Evolutionary conservation across 257 asterid genomes (phyloP), one percentile per base, ranked within the genome.

Genomic region (Fraxinus anomala): DNA sequence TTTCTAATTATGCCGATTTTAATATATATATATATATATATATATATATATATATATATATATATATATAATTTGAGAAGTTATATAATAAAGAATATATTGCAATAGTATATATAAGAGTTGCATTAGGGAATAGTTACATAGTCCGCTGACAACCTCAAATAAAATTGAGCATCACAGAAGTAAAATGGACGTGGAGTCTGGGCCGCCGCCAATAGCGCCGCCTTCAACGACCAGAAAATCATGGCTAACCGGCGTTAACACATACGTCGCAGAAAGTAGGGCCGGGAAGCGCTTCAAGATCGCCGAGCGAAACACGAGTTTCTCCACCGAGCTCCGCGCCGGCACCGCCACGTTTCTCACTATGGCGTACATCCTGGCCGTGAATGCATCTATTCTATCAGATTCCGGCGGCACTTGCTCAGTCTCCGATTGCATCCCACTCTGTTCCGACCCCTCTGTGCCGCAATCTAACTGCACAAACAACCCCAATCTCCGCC

Each of bases 301-400:
- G 56, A 78, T 95, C 83, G 69, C 81, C 17, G 90, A 95, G 23
- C 87, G 99, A 39, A 88, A 88, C 84, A 86, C 97, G 71, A 86
- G 90, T 14, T 93, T 95, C 89, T 91, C 98, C 76, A 95, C 99
- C 73, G 99, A 95, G 88, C 91, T 95, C 84, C 98, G 97, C 54
- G 99, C 99, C 69, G 99, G 99, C 76, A 95, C 98, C 79, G 85
- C 99, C 78, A 95, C 99, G 1, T 95, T 95, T 81, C 96, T 95
- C 70, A 95, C 99, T 73, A 92, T 95, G 98, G 99, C 99, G 30
- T 95, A 95, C 88, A 95, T 95, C 85, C 89, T 95, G 44, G 98
- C 99, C 77, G 99, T 95, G 33, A 95, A 95, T 88, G 97, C 99
- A 72, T 93, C 98, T 63, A 93, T 95, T 10, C 73, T 95, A 0